phyloP scores from a whole-genome alignment of 441 rosid genomes.

The Gossypium trilobum region DNA sequence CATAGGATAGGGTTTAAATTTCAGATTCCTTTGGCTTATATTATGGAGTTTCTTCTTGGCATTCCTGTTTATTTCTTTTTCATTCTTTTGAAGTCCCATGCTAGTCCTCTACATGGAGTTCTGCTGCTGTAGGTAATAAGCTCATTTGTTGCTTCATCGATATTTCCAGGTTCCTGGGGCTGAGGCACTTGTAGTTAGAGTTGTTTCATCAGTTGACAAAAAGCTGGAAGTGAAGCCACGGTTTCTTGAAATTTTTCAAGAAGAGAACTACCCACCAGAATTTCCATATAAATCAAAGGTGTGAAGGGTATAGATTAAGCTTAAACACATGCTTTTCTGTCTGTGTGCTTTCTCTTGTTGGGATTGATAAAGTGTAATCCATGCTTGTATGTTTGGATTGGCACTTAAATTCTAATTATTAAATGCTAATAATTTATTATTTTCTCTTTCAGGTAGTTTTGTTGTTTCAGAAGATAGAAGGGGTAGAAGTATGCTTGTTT shows the following conservation, averaged over 20 bases:
- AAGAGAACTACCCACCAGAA: conserved; percentile 83
- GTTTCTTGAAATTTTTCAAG: conserved; percentile 88
- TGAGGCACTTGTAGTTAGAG: conserved; percentile 87
- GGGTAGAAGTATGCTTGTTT: conserved; percentile 96
- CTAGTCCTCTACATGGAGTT: not conserved
- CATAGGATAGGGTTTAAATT: no score
- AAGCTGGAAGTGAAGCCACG: conserved; percentile 92
- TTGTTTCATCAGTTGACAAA: conserved; percentile 98
- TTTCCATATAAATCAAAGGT: conserved; percentile 98
- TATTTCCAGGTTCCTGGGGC: conserved; percentile 77
- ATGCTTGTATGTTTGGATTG: not conserved
- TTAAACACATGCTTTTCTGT: not conserved
- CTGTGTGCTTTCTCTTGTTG: not conserved
- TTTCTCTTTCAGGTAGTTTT: conserved; percentile 64
- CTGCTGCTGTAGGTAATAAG: not conserved
- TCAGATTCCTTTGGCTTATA: no score
- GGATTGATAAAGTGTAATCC: not conserved
- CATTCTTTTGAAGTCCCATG: not conserved
- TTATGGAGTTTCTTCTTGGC: no score
- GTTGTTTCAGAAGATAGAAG: conserved; percentile 98
- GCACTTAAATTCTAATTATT: not conserved
- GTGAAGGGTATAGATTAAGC: conserved; percentile 16
- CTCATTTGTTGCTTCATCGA: conserved; percentile 10
- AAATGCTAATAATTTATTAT: conserved; percentile 9
- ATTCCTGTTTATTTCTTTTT: not conserved